A percentile compares a stretch with the other conserved stretches of the same genome.
Conservation (phyloP, 2,329 filamentous ascomycete genomes). For the Dactylonectria estremocensis region DNA sequence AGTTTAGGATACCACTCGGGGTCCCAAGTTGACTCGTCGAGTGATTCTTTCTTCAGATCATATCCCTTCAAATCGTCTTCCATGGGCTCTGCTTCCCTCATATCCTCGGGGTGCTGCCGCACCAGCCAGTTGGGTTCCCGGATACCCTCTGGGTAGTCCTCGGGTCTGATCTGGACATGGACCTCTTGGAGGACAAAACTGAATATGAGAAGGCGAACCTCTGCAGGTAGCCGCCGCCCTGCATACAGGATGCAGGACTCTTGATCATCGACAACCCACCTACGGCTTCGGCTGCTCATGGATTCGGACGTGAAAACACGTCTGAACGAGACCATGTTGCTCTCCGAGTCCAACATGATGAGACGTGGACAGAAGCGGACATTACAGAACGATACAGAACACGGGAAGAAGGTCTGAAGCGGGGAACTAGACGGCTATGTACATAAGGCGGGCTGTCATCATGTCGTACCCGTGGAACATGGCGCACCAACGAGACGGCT, state of each 20-base stretch:
- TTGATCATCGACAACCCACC: slow-evolving; percentile 25
- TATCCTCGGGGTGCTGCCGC: slow-evolving; percentile 9
- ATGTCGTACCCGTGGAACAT: background rate
- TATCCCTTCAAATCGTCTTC: slow-evolving; percentile 2
- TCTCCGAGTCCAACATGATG: background rate
- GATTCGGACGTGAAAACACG: slow-evolving; percentile 20
- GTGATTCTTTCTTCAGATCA: too few species aligned
- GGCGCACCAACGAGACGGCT: too few species aligned
- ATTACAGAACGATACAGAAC: background rate
- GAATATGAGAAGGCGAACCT: slow-evolving; percentile 29
- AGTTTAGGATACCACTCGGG: background rate
- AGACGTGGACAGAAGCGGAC: background rate
- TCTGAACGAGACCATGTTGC: slow-evolving; percentile 3
- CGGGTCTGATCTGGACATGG: slow-evolving; percentile 10
- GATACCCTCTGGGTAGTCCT: background rate
- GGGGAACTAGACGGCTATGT: background rate
- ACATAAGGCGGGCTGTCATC: background rate
- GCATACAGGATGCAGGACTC: slow-evolving; percentile 16
- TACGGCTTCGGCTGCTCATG: slow-evolving; percentile 15
- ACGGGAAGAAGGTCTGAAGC: background rate
- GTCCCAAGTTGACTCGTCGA: background rate
- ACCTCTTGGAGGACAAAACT: slow-evolving; percentile 17
- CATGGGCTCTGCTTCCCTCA: background rate
- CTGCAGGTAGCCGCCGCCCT: background rate
- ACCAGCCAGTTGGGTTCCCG: slow-evolving; percentile 24